A percentile compares a stretch with the other conserved stretches of the same genome.
Conservation (phyloP, 2,329 filamentous ascomycete genomes). For the Sarocladium brachiariae region DNA sequence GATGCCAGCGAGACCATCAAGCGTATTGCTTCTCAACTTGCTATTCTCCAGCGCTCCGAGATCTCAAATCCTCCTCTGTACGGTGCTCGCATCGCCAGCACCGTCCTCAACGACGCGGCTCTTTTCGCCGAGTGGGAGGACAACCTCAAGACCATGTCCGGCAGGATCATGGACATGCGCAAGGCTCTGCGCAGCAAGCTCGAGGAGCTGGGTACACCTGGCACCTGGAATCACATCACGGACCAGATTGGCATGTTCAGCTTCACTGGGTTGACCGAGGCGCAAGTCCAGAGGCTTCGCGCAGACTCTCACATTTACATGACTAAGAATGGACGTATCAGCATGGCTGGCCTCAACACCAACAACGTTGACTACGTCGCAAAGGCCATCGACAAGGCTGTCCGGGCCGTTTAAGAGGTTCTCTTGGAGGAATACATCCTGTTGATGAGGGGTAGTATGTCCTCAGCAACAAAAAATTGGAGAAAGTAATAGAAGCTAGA, state of each 20-base stretch:
- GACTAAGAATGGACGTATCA: slow-evolving; percentile 97
- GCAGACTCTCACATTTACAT: slow-evolving; percentile 74
- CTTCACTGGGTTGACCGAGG: slow-evolving; percentile 73
- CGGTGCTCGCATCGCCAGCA: slow-evolving; percentile 80
- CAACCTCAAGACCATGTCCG: slow-evolving; percentile 88
- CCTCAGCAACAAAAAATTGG: neutral
- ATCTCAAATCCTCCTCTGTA: slow-evolving; percentile 97
- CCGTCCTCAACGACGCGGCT: slow-evolving; percentile 72
- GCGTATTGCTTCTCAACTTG: slow-evolving; percentile 78
- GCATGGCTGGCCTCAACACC: slow-evolving; percentile 95
- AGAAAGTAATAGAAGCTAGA: slow-evolving; percentile 7
- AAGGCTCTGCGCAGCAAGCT: slow-evolving; percentile 69
- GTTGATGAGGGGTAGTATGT: slow-evolving; percentile 2
- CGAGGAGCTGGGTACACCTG: slow-evolving; percentile 78
- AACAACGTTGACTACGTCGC: slow-evolving; percentile 91
- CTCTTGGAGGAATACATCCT: neutral
- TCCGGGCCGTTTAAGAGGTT: slow-evolving; percentile 30
- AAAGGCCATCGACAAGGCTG: slow-evolving; percentile 78
- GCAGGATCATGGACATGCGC: slow-evolving; percentile 90
- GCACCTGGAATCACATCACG: slow-evolving; percentile 94
- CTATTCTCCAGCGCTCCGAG: slow-evolving; percentile 91
- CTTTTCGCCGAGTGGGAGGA: slow-evolving; percentile 91
- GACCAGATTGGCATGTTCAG: slow-evolving; percentile 99
- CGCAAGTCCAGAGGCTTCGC: slow-evolving; percentile 65
- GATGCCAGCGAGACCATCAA: slow-evolving; percentile 54